Percentiles rank a stretch among this genome's conserved stretches.
Evolutionary conservation across 2,329 filamentous ascomycete species (phyloP).

Genomic region (Fusarium sp.): DNA sequence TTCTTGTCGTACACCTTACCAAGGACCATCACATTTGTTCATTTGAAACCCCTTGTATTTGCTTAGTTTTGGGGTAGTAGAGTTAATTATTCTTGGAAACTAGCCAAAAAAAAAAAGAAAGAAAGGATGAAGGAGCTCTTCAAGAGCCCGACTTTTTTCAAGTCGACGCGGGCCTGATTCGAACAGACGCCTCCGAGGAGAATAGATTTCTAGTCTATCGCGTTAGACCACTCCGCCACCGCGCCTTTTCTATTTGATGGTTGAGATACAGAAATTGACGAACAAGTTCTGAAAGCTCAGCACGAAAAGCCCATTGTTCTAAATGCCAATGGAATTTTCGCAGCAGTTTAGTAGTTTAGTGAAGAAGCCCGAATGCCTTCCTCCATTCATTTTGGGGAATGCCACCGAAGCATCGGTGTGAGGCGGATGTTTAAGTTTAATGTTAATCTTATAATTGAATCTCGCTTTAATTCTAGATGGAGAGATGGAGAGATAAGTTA

Average conservation of each 20-base stretch:
- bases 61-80: neutral
- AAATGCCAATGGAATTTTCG: neutral
- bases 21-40: neutral
- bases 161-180: constrained; percentile 49
- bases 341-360: neutral
- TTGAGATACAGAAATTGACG: neutral
- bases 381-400: neutral
- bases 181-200: constrained; percentile 42
- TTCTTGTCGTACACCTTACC: neutral
- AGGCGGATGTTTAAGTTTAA: neutral
- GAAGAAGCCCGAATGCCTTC: neutral
- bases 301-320: neutral
- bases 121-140: neutral
- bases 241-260: constrained; percentile 28
- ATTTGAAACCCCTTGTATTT: neutral
- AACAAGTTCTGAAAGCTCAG: fast-evolving
- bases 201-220: constrained; percentile 51
- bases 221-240: constrained; percentile 50
- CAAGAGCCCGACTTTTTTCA: neutral
- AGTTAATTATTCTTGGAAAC: neutral
- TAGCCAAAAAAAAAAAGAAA: constrained; percentile 1
- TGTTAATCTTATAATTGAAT: neutral
- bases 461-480: neutral
- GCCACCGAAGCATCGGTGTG: neutral
- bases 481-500: neutral